Conservation (phyloP, 257 asterid species). For the Solanum neorickii region DNA sequence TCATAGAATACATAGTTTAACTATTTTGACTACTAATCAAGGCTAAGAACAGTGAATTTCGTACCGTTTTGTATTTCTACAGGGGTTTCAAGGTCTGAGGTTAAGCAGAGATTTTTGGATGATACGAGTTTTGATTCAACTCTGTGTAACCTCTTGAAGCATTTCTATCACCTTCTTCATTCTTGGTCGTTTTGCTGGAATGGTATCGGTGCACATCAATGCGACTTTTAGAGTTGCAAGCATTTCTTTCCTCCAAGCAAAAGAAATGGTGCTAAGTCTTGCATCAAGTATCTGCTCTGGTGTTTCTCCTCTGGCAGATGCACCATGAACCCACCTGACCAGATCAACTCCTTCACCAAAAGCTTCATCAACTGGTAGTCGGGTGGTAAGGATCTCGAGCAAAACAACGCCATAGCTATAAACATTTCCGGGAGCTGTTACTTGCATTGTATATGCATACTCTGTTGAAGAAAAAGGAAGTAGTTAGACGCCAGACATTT, state of each 20-base stretch:
- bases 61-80: background rate
- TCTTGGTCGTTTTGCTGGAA: slow-evolving; percentile 93
- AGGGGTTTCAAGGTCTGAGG: background rate
- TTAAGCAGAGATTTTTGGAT: background rate
- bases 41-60: background rate
- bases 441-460: slow-evolving; percentile 98
- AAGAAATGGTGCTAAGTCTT: slow-evolving; percentile 75
- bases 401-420: slow-evolving; percentile 92
- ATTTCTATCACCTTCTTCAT: slow-evolving; percentile 90
- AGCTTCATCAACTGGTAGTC: slow-evolving; percentile 77
- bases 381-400: slow-evolving; percentile 85
- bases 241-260: slow-evolving; percentile 95
- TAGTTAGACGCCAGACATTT: background rate
- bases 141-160: slow-evolving; percentile 56
- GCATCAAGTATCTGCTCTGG: slow-evolving; percentile 98
- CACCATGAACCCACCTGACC: slow-evolving; percentile 96
- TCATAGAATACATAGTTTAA: background rate
- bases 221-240: slow-evolving; percentile 81
- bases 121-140: slow-evolving; percentile 5
- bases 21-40: background rate
- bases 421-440: slow-evolving; percentile 93
- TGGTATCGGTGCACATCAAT: slow-evolving; percentile 67
- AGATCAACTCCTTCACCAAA: slow-evolving; percentile 94
- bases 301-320: slow-evolving; percentile 83
- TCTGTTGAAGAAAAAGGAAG: slow-evolving; percentile 31